Evolutionary conservation across 139 green algal species (phyloP).

Genomic region (Helicosporidium sp.): DNA sequence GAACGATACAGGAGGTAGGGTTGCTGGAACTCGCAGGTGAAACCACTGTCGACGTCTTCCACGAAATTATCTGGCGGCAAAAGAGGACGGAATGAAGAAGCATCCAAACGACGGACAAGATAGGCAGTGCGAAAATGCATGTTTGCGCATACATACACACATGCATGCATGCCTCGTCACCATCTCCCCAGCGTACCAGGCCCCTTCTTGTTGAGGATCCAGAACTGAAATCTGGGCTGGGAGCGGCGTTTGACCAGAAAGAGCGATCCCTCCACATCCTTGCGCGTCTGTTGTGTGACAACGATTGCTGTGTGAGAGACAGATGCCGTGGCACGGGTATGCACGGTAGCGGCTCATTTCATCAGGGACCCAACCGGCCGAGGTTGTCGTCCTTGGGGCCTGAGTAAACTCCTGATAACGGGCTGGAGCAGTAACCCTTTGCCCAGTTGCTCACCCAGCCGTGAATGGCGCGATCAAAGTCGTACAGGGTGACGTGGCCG

Average conservation of each 20-base stretch:
- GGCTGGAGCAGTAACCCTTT: not conserved
- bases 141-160: not conserved
- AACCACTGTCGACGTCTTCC: slow-evolving; percentile 40
- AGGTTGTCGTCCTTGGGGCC: not conserved
- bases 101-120: not conserved
- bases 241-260: slow-evolving; percentile 61
- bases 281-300: slow-evolving; percentile 25
- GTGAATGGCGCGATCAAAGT: slow-evolving; percentile 37
- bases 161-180: not conserved
- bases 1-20: slow-evolving; percentile 68
- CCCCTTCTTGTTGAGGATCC: slow-evolving; percentile 72
- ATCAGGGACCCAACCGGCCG: too few relatives aligned
- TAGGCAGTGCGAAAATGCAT: not conserved
- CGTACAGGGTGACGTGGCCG: slow-evolving; percentile 59
- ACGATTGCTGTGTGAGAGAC: not conserved
- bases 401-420: not conserved
- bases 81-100: not conserved
- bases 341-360: too few relatives aligned
- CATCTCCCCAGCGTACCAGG: slow-evolving; percentile 19
- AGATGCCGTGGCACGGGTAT: too few relatives aligned
- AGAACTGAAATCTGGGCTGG: slow-evolving; percentile 53
- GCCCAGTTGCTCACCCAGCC: slow-evolving; percentile 31
- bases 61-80: slow-evolving; percentile 51
- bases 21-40: slow-evolving; percentile 52
- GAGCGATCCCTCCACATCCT: slow-evolving; percentile 73